Percentiles rank a stretch among this genome's conserved stretches.
phyloP scores from a whole-genome alignment of 2,329 filamentous ascomycete species.

The Fusarium chlamydosporum region DNA sequence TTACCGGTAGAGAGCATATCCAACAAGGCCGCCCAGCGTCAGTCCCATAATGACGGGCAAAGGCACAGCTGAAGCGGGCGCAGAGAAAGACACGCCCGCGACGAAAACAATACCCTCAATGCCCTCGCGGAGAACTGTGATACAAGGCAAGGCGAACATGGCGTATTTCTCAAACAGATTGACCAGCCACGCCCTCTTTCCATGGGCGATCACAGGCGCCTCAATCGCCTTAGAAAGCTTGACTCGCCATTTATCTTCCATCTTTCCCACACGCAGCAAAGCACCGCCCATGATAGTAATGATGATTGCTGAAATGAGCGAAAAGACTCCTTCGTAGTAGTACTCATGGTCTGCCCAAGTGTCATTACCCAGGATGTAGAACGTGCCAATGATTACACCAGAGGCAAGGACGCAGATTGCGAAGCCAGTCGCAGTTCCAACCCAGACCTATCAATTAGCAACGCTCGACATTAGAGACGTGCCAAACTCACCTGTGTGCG shows the following conservation, averaged over 20 bases:
- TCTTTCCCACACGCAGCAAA: slow-evolving; percentile 83
- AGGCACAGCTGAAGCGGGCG: slow-evolving; percentile 82
- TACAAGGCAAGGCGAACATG: slow-evolving; percentile 88
- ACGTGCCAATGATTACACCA: slow-evolving; percentile 77
- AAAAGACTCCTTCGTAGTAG: slow-evolving; percentile 86
- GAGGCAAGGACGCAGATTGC: slow-evolving; percentile 76
- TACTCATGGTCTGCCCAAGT: slow-evolving; percentile 79
- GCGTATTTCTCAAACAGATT: slow-evolving; percentile 81
- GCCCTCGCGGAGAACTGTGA: slow-evolving; percentile 87
- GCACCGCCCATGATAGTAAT: slow-evolving; percentile 87
- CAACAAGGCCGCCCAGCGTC: slow-evolving; percentile 74
- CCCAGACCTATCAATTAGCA: slow-evolving; percentile 66
- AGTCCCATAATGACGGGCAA: slow-evolving; percentile 82
- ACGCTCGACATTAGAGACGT: background rate
- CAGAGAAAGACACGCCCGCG: slow-evolving; percentile 83
- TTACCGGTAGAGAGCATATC: slow-evolving; percentile 83
- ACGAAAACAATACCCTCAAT: slow-evolving; percentile 92
- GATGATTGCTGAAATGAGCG: slow-evolving; percentile 81
- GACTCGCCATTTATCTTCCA: slow-evolving; percentile 87
- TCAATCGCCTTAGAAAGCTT: slow-evolving; percentile 82
- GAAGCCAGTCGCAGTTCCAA: slow-evolving; percentile 57
- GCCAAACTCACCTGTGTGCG: slow-evolving; percentile 69
- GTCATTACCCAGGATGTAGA: slow-evolving; percentile 77
- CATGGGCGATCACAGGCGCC: slow-evolving; percentile 61
- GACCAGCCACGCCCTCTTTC: slow-evolving; percentile 66